Conservation (phyloP, 805 yeast species). For the Candida coleopterorum region DNA sequence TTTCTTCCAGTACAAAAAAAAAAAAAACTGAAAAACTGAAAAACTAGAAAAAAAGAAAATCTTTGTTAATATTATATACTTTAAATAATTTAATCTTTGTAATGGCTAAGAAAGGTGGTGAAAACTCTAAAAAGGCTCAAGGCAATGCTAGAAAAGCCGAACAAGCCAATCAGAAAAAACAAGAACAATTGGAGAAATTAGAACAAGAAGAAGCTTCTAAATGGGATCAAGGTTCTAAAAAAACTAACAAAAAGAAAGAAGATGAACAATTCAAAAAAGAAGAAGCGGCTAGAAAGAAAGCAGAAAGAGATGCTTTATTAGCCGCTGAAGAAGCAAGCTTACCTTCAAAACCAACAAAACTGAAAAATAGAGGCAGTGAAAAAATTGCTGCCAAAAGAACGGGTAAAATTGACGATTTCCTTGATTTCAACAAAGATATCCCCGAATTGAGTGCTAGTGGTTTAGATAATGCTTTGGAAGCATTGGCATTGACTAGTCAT, state of each 20-base stretch:
- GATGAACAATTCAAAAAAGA: slow-evolving; percentile 66
- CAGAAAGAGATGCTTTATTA: slow-evolving; percentile 70
- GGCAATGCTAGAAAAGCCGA: slow-evolving; percentile 69
- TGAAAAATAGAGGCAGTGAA: slow-evolving; percentile 63
- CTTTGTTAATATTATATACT: too few species aligned
- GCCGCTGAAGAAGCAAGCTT: slow-evolving; percentile 60
- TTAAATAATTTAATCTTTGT: too few species aligned
- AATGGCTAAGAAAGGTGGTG: slow-evolving; percentile 49
- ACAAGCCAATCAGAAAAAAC: slow-evolving; percentile 52
- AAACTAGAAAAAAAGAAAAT: too few species aligned
- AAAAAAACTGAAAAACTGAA: too few species aligned
- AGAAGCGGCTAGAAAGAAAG: slow-evolving; percentile 73
- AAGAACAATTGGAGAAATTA: slow-evolving; percentile 41
- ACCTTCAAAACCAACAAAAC: slow-evolving; percentile 50
- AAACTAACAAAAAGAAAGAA: slow-evolving; percentile 63
- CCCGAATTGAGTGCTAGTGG: slow-evolving; percentile 64
- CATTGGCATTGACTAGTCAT: slow-evolving; percentile 59
- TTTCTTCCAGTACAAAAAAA: too few species aligned
- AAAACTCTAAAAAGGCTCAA: slow-evolving; percentile 52
- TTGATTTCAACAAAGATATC: slow-evolving; percentile 45
- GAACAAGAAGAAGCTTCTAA: slow-evolving; percentile 55
- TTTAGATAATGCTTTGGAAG: slow-evolving; percentile 74
- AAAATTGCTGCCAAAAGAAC: slow-evolving; percentile 58
- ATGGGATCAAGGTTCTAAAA: slow-evolving; percentile 73
- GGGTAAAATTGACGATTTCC: slow-evolving; percentile 65